A percentile compares a stretch with the other conserved stretches of the same genome.
These are phyloP conservation scores for Xerocomus potaroensis DNA, from an alignment of 768 basidiomycete genomes.

Conservation along the genomic window DNA sequence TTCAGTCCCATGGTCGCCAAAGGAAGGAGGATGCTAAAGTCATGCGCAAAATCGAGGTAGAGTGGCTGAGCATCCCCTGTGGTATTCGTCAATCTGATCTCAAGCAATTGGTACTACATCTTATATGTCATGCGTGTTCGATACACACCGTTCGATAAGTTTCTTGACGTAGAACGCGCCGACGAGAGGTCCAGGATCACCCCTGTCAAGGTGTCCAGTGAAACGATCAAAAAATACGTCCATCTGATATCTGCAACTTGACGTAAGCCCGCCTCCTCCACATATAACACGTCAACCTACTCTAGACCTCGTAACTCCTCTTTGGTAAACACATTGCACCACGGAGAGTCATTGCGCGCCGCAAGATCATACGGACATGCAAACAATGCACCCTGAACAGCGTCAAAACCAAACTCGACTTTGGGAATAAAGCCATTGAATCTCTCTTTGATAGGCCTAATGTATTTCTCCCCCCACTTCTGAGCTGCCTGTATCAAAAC, in stretches of 20 bases:
- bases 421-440: conserved; percentile 34
- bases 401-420: conserved; percentile 27
- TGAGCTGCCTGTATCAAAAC: conserved; percentile 5
- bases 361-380: conserved; percentile 41
- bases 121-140: background rate
- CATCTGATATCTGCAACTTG: conserved; percentile 31
- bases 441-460: conserved; percentile 34
- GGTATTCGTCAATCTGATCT: conserved; percentile 30
- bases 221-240: conserved; percentile 33
- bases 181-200: conserved; percentile 29
- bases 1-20: conserved; percentile 36
- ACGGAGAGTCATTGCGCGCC: conserved; percentile 32
- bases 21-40: conserved; percentile 35
- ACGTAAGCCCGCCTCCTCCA: background rate
- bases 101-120: background rate
- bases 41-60: conserved; percentile 42
- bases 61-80: conserved; percentile 23
- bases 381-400: conserved; percentile 38
- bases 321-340: conserved; percentile 37
- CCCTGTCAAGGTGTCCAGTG: conserved; percentile 29
- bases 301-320: conserved; percentile 35
- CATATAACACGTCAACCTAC: conserved; percentile 17
- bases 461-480: conserved; percentile 33
- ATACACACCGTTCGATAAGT: conserved; percentile 35
- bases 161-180: conserved; percentile 38